These are phyloP conservation scores for Verbena officinalis DNA, from an alignment of 257 asterid species.

Conservation along the genomic window DNA sequence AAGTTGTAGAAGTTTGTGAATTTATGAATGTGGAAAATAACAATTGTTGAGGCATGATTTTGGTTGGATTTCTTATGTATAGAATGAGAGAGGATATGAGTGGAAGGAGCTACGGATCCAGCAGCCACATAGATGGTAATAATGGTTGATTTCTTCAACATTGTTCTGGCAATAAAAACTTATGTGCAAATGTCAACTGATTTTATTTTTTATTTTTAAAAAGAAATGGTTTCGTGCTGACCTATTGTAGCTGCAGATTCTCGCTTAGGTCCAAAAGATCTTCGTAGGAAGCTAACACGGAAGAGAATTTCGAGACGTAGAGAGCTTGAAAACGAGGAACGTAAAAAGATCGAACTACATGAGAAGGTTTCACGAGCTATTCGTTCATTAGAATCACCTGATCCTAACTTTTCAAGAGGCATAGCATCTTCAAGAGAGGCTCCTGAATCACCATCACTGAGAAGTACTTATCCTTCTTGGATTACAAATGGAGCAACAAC, in stretches of 20 bases:
- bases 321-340: constrained; percentile 39
- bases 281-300: constrained; percentile 55
- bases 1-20: constrained; percentile 12
- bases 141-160: background rate
- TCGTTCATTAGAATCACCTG: constrained; percentile 39
- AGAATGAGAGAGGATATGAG: constrained; percentile 44
- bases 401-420: constrained; percentile 28
- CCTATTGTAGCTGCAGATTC: constrained; percentile 36
- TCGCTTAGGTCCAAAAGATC: constrained; percentile 48
- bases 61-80: constrained; percentile 26
- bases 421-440: constrained; percentile 30
- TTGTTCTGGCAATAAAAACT: background rate
- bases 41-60: constrained; percentile 21
- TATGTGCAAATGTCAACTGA: background rate
- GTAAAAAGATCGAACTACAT: constrained; percentile 36
- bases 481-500: constrained; percentile 35
- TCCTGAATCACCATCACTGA: constrained; percentile 29
- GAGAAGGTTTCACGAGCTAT: constrained; percentile 45
- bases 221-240: constrained; percentile 2
- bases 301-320: constrained; percentile 52
- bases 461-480: constrained; percentile 47
- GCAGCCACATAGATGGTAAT: constrained; percentile 38
- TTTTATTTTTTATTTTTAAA: no score
- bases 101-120: constrained; percentile 33
- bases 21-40: background rate